phyloP scores from a whole-genome alignment of 2,329 filamentous ascomycete species.

The Clathrospora elynae region DNA sequence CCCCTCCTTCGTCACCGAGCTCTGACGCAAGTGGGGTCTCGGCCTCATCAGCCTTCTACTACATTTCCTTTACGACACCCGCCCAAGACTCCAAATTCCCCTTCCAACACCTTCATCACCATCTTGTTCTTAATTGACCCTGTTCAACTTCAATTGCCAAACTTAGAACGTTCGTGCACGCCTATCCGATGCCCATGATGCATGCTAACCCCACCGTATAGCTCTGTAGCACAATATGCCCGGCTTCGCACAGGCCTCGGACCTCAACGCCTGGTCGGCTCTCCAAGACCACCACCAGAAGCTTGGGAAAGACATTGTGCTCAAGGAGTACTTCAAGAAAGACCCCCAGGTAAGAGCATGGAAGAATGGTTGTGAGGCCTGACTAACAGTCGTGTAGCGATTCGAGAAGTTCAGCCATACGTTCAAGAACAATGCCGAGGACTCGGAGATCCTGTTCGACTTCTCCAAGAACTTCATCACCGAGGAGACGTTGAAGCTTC shows the following conservation, averaged over 20 bases:
- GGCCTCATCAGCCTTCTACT: slow-evolving; percentile 25
- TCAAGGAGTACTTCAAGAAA: slow-evolving; percentile 90
- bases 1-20: slow-evolving; percentile 22
- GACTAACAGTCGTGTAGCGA: slow-evolving; percentile 58
- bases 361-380: background rate
- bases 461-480: slow-evolving; percentile 99
- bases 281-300: slow-evolving; percentile 89
- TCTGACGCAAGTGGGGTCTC: slow-evolving; percentile 34
- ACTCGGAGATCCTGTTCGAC: slow-evolving; percentile 90
- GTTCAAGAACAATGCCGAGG: slow-evolving; percentile 78
- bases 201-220: slow-evolving; percentile 28
- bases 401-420: slow-evolving; percentile 89
- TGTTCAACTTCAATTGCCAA: slow-evolving; percentile 10
- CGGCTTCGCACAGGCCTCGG: slow-evolving; percentile 80
- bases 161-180: slow-evolving; percentile 14
- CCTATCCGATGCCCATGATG: slow-evolving; percentile 5
- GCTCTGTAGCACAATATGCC: slow-evolving; percentile 53
- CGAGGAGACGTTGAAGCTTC: slow-evolving; percentile 84
- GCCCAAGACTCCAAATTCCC: slow-evolving; percentile 15
- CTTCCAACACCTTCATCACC: slow-evolving; percentile 18
- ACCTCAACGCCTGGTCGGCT: slow-evolving; percentile 83
- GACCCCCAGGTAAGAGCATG: slow-evolving; percentile 63
- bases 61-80: slow-evolving; percentile 16
- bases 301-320: slow-evolving; percentile 84
- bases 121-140: slow-evolving; percentile 21